Conservation (phyloP, 345 rosid genomes). For the Limnanthes douglasii region DNA sequence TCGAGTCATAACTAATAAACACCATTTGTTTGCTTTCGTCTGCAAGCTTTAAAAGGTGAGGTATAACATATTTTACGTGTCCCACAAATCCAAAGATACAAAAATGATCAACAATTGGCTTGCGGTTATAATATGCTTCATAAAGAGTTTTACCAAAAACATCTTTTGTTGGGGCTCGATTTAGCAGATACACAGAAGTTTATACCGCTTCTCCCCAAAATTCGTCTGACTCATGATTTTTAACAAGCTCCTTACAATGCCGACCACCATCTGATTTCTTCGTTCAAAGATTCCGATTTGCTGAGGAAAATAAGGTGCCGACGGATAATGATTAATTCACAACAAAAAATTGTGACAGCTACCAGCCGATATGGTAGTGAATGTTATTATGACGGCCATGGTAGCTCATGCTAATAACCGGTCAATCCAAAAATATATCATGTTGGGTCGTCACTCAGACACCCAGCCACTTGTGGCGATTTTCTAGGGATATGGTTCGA, state of each 20-base stretch:
- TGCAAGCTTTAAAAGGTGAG: background rate
- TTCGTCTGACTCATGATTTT: background rate
- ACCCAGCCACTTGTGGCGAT: too few species aligned
- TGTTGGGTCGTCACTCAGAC: too few species aligned
- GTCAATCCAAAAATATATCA: too few species aligned
- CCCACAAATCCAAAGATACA: background rate
- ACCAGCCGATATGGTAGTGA: too few species aligned
- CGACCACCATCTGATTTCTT: background rate
- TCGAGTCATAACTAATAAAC: background rate
- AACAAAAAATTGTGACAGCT: too few species aligned
- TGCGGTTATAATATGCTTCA: background rate
- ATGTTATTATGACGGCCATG: too few species aligned
- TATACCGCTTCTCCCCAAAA: background rate
- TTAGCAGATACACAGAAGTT: background rate
- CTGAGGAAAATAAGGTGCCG: background rate
- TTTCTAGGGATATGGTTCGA: too few species aligned
- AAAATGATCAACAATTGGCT: background rate
- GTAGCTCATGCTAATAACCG: too few species aligned
- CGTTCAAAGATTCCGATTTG: background rate
- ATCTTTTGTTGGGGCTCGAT: background rate
- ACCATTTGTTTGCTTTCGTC: background rate
- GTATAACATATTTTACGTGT: background rate
- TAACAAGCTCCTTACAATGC: background rate
- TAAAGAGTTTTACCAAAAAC: too few species aligned
- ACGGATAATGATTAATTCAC: background rate